These are phyloP conservation scores for Xylariomycetidae sp. DNA, from an alignment of 2,329 filamentous ascomycete genomes.

Conservation along the genomic window DNA sequence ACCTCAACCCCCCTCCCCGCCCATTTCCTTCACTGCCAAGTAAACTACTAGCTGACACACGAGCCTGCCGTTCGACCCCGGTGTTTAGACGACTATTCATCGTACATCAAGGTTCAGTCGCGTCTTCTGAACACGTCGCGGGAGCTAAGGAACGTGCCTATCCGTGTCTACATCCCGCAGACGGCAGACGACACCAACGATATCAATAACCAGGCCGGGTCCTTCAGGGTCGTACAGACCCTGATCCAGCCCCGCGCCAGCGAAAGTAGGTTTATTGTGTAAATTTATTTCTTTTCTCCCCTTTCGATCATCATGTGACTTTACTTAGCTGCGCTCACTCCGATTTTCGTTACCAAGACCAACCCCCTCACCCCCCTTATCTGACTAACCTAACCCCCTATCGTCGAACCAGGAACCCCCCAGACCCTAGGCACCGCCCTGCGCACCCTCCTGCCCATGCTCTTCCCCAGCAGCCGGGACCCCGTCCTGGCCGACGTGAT, in stretches of 20 bases:
- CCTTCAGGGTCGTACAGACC: constrained; percentile 71
- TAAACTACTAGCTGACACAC: not conserved
- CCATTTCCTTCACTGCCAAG: not conserved
- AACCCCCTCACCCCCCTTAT: too few relatives aligned
- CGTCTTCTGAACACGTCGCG: constrained; percentile 72
- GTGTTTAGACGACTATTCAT: constrained; percentile 60
- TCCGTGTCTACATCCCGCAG: constrained; percentile 80
- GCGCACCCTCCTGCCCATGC: constrained; percentile 66
- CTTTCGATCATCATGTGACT: too few relatives aligned
- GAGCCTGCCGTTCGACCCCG: constrained; percentile 3
- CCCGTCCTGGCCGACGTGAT: constrained; percentile 80
- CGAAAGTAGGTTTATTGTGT: constrained; percentile 34
- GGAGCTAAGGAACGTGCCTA: constrained; percentile 75
- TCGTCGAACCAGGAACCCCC: constrained; percentile 24
- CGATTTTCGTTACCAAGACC: too few relatives aligned
- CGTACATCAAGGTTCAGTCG: constrained; percentile 70
- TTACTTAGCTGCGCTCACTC: too few relatives aligned
- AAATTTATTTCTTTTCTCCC: too few relatives aligned
- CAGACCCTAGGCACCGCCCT: constrained; percentile 69
- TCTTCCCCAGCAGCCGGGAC: constrained; percentile 85
- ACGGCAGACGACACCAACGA: constrained; percentile 32
- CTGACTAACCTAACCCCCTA: too few relatives aligned
- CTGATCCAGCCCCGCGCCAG: constrained; percentile 48
- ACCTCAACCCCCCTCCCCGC: constrained; percentile 8
- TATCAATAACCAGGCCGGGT: constrained; percentile 33